A percentile compares a stretch with the other conserved stretches of the same genome.
These are phyloP conservation scores for Protomyces pachydermus DNA, from an alignment of 1,139 yeast species.

Conservation along the genomic window DNA sequence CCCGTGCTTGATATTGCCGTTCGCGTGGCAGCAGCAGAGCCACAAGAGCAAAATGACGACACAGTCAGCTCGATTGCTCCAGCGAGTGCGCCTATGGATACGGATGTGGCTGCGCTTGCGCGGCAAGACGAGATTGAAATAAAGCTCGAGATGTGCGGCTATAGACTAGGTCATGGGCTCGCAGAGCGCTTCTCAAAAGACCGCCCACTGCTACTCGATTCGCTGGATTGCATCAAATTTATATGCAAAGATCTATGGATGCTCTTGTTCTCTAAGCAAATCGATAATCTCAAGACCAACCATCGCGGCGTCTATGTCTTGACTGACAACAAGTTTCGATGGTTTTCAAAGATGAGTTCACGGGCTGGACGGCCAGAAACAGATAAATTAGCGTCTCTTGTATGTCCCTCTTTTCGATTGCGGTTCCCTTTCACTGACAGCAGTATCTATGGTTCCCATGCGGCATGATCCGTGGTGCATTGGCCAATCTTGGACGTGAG, in stretches of 20 bases:
- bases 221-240: slow-evolving; percentile 80
- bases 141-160: slow-evolving; percentile 61
- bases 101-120: slow-evolving; percentile 6
- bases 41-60: background rate
- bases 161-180: slow-evolving; percentile 64
- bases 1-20: background rate
- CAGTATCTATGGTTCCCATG: slow-evolving; percentile 69
- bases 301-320: slow-evolving; percentile 73
- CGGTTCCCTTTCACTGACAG: background rate
- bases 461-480: slow-evolving; percentile 76
- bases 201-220: slow-evolving; percentile 51
- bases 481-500: slow-evolving; percentile 56
- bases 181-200: slow-evolving; percentile 63
- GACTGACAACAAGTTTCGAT: slow-evolving; percentile 59
- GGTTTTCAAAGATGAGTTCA: slow-evolving; percentile 55
- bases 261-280: slow-evolving; percentile 70
- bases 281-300: slow-evolving; percentile 86
- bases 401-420: background rate
- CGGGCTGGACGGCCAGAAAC: slow-evolving; percentile 39
- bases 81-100: background rate
- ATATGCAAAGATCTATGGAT: slow-evolving; percentile 91
- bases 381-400: background rate
- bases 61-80: background rate
- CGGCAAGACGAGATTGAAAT: slow-evolving; percentile 8
- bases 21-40: background rate